Base-by-base conservation (phyloP, 208 protist species). In the Acanthamoeba rhysodes region DNA sequence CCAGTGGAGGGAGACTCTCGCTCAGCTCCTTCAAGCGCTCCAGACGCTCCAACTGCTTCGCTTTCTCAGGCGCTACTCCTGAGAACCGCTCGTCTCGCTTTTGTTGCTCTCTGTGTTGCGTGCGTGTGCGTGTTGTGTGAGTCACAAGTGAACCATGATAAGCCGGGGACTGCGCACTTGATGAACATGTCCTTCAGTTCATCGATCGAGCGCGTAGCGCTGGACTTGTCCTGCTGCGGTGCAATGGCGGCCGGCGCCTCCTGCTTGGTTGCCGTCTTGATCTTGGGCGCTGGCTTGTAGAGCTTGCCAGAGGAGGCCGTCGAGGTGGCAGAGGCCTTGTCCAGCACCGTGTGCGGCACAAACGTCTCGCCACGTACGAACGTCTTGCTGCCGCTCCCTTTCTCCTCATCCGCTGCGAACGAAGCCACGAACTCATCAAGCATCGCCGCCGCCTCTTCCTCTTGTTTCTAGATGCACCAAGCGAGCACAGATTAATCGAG, bases 351-450 rank as follows among this genome's bases (percentile, higher is more conserved):
- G 74, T 84, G 74, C 24, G 74, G 74, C 37, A 84, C 37, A n/a
- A 84, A 84, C 14, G 88, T 93, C 88, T 76, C 88, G 57, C 88
- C 88, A 9, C 64, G 55, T 20, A 93, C 88, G n/a, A 93, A 93
- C n/a, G 88, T 55, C 88, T 93, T 93, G 62, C 62, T 41, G 32
- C 59, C 59, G 27, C 64, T 50, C 62, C 50, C 45, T 22, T 70
- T 59, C 4, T 50, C 62, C 32, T 59, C 66, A 16, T 78, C 88
- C 8, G 45, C 74, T 14, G 34, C 62, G n/a, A 93, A 93, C 34
- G 62, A 78, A 10, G 88, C 88, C 8, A 78, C 88, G 37, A 93
- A 93, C 59, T 93, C 88, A 9, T 70, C 88, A 2, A 62, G 50
- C 62, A 93, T 76, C 10, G 55, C 64, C 3, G 88, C 55, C 20